Conservation (phyloP, 179 eudicot species). For the Sideroxylon spinosum region DNA sequence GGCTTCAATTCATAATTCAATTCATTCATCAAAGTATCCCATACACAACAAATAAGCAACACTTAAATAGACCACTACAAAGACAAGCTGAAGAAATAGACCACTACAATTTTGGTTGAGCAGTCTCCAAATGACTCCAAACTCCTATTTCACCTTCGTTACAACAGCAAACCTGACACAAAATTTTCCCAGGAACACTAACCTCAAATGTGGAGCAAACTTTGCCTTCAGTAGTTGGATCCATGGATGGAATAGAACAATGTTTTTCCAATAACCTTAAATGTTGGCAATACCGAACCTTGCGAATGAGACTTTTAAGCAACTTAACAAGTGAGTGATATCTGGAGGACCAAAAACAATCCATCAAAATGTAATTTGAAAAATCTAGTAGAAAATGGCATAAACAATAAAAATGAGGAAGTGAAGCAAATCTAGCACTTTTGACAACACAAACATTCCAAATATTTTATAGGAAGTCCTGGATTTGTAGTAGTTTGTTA, state of each 20-base stretch:
- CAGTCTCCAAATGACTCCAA: neutral
- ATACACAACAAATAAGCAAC: too few species aligned
- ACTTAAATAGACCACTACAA: too few species aligned
- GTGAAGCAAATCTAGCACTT: neutral
- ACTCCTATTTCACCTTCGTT: neutral
- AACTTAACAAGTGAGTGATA: conserved; percentile 62
- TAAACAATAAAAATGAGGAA: neutral
- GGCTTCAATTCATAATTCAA: too few species aligned
- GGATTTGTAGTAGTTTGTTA: neutral
- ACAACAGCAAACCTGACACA: neutral
- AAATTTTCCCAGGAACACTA: conserved; percentile 5
- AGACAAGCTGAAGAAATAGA: too few species aligned
- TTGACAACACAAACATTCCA: neutral
- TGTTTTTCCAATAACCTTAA: conserved; percentile 60
- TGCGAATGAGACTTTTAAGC: conserved; percentile 49
- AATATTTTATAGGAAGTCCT: neutral
- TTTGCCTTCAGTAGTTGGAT: conserved; percentile 22
- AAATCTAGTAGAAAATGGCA: neutral
- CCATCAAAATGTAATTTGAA: neutral
- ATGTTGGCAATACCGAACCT: conserved; percentile 49
- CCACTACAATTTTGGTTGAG: too few species aligned
- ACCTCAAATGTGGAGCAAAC: conserved; percentile 34
- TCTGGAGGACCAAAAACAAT: conserved; percentile 30
- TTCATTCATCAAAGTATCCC: too few species aligned
- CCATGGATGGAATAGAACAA: conserved; percentile 40